Conservation (phyloP, 306 rosid genomes). For the Vachellia collinsii region DNA sequence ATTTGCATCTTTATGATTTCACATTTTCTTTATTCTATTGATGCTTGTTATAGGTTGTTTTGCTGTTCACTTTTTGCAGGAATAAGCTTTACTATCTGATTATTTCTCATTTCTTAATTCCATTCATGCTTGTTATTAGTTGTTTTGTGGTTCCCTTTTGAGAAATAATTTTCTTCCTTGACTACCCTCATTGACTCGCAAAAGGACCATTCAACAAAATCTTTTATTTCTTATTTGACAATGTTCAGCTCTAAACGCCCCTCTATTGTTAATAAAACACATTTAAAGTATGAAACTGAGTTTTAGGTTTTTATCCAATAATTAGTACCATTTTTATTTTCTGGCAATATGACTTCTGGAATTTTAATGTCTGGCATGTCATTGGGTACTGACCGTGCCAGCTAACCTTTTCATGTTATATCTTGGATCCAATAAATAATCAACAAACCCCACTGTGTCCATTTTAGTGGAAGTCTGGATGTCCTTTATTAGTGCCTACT, state of each 20-base stretch:
- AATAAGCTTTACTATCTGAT: neutral
- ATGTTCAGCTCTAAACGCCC: constrained; percentile 18
- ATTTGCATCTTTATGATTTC: constrained; percentile 33
- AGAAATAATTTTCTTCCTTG: constrained; percentile 9
- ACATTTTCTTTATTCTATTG: constrained; percentile 4
- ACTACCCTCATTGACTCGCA: constrained; percentile 28
- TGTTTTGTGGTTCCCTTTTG: neutral
- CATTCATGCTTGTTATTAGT: constrained; percentile 23
- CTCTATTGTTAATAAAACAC: constrained; percentile 1
- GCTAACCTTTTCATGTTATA: neutral
- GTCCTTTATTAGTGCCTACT: neutral
- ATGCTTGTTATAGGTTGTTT: constrained; percentile 19
- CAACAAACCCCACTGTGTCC: neutral
- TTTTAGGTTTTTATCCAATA: neutral
- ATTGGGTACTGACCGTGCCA: neutral
- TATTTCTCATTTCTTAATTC: neutral
- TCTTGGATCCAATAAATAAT: constrained; percentile 9
- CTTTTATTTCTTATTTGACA: constrained; percentile 9
- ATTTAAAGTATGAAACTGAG: constrained; percentile 10
- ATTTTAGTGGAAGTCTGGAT: constrained; percentile 8
- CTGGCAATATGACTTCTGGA: constrained; percentile 9
- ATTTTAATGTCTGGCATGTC: constrained; percentile 4
- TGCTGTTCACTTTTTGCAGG: neutral
- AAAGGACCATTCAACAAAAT: constrained; percentile 28
- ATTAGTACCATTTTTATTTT: constrained; percentile 30